A percentile compares a stretch with the other conserved stretches of the same genome.
Conservation (phyloP, 768 basidiomycete genomes). For the Mycena latifolia region DNA sequence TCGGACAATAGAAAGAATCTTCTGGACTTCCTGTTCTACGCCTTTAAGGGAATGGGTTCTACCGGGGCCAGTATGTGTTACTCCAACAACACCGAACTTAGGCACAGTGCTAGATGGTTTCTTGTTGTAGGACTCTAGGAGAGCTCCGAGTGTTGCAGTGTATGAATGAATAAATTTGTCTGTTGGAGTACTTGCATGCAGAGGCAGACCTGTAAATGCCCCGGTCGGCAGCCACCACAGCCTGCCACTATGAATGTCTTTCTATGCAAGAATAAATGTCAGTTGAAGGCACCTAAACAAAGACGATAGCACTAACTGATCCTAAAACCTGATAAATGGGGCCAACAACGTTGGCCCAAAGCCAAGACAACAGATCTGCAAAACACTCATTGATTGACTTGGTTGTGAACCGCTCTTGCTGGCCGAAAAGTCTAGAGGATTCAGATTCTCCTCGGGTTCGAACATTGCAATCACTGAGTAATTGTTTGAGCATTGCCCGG, state of each 20-base stretch:
- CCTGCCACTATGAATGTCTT: not conserved
- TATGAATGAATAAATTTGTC: conserved; percentile 2
- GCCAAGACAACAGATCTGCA: not conserved
- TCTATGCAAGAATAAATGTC: not conserved
- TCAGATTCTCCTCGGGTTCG: too few species aligned
- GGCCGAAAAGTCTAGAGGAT: too few species aligned
- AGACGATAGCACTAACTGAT: not conserved
- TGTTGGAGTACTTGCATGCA: not conserved
- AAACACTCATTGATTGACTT: not conserved
- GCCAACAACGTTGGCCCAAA: not conserved
- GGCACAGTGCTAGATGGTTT: not conserved
- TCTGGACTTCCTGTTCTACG: not conserved
- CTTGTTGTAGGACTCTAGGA: not conserved
- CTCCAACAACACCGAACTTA: not conserved
- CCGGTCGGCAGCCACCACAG: not conserved
- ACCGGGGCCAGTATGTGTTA: not conserved
- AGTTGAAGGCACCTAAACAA: not conserved
- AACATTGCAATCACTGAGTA: too few species aligned
- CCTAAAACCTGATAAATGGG: not conserved
- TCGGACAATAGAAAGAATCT: not conserved
- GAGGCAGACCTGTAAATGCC: not conserved
- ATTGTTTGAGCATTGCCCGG: too few species aligned
- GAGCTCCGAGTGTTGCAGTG: not conserved
- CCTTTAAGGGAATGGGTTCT: not conserved
- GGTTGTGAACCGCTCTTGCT: too few species aligned